These are phyloP conservation scores for Moringa oleifera DNA, from an alignment of 345 rosid genomes.

Conservation along the genomic window DNA sequence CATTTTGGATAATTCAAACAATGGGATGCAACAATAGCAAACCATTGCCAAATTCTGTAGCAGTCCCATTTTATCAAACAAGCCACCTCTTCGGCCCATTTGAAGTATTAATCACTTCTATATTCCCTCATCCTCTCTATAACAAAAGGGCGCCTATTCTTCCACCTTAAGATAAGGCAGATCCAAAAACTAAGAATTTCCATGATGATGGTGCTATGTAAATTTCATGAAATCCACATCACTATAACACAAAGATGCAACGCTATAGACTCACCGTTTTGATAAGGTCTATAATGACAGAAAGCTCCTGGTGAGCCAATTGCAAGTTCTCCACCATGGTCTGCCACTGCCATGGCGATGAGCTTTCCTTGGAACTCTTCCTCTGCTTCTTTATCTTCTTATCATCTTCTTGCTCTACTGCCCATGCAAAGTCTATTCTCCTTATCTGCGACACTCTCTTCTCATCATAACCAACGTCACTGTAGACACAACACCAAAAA, in stretches of 20 bases:
- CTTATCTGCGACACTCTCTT: slow-evolving; percentile 69
- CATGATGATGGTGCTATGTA: too few relatives aligned
- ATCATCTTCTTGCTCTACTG: slow-evolving; percentile 69
- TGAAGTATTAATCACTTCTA: not conserved
- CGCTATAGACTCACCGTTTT: slow-evolving; percentile 52
- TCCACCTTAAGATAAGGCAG: not conserved
- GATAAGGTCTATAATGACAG: slow-evolving; percentile 82
- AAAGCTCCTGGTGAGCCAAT: slow-evolving; percentile 89
- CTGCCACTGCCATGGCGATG: slow-evolving; percentile 70
- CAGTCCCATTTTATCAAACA: not conserved
- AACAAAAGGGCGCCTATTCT: not conserved
- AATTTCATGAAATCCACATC: too few relatives aligned
- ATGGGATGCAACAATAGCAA: too few relatives aligned
- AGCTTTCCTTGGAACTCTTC: slow-evolving; percentile 55
- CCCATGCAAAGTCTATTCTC: slow-evolving; percentile 88
- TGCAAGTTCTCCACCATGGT: slow-evolving; percentile 89
- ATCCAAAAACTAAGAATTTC: too few relatives aligned
- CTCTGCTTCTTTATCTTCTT: slow-evolving; percentile 51
- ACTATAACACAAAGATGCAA: too few relatives aligned
- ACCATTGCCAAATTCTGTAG: too few relatives aligned
- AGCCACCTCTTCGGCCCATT: not conserved
- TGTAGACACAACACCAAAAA: slow-evolving; percentile 13
- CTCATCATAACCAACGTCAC: slow-evolving; percentile 74
- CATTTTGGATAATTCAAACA: too few relatives aligned
- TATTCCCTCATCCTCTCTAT: not conserved